Evolutionary conservation across 805 yeast species (phyloP).

Genomic region (Candida qinlingensis): DNA sequence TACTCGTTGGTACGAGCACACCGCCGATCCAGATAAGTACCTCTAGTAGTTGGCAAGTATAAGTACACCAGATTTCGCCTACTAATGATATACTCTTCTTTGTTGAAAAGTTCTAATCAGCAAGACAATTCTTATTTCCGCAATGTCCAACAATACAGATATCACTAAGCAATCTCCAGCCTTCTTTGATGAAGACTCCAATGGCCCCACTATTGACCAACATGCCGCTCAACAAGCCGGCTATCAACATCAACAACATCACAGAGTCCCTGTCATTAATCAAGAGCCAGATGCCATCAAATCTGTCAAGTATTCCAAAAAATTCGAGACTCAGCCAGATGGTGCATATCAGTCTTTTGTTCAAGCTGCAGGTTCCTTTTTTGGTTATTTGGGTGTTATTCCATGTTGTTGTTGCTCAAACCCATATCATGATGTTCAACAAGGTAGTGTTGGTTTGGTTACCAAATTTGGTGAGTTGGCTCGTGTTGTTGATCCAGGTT

Average conservation of each 20-base stretch:
- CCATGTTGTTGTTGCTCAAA: constrained; percentile 47
- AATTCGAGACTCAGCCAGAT: constrained; percentile 34
- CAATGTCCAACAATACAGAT: too few species aligned
- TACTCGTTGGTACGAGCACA: background rate
- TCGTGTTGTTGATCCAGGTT: constrained; percentile 65
- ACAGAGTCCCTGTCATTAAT: background rate
- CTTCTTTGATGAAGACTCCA: background rate
- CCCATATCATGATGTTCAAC: constrained; percentile 55
- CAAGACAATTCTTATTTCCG: too few species aligned
- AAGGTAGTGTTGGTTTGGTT: constrained; percentile 65
- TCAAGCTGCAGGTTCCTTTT: constrained; percentile 35
- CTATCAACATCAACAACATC: background rate
- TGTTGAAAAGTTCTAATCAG: too few species aligned
- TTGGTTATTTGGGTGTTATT: constrained; percentile 36
- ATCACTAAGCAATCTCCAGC: too few species aligned
- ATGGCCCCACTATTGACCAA: background rate
- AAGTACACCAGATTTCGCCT: too few species aligned
- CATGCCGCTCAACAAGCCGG: background rate
- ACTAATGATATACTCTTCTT: too few species aligned
- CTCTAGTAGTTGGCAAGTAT: too few species aligned
- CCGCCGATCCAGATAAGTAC: background rate
- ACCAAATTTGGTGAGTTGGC: constrained; percentile 63
- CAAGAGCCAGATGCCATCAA: constrained; percentile 7
- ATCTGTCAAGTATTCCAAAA: constrained; percentile 30
- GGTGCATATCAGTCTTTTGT: constrained; percentile 39